Evolutionary conservation across 331 rosid species (phyloP).

Genomic region (Saraca asoca): DNA sequence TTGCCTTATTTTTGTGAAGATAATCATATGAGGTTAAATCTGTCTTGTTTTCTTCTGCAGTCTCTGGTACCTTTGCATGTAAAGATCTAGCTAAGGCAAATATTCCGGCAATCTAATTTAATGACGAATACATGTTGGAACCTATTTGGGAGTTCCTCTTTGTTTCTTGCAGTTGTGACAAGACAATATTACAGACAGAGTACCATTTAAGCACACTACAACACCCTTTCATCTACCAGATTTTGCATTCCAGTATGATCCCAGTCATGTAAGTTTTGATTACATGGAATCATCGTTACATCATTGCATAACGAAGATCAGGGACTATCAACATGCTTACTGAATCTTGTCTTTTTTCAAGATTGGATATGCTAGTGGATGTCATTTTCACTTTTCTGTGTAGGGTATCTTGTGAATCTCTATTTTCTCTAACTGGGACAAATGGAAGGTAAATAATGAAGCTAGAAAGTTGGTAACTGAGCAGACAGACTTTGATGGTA

Average conservation of each 20-base stretch:
- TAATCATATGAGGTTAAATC: background rate
- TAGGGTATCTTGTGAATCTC: background rate
- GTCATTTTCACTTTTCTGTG: background rate
- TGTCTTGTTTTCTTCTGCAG: background rate
- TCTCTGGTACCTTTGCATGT: background rate
- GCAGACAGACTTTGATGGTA: background rate
- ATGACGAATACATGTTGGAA: background rate
- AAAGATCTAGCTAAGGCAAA: background rate
- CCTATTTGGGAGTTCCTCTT: background rate
- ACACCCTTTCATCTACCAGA: background rate
- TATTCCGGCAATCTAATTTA: background rate
- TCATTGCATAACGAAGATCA: background rate
- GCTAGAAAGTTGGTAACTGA: background rate
- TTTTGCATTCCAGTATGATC: background rate
- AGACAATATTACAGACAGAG: background rate
- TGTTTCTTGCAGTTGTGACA: background rate
- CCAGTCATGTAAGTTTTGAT: background rate
- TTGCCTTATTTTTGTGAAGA: background rate
- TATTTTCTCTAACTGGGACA: no score
- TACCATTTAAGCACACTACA: background rate
- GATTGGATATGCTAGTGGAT: background rate
- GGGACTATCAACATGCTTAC: background rate
- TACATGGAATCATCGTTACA: background rate
- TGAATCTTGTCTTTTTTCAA: background rate
- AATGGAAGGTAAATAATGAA: slow-evolving; percentile 3